Percentiles rank a stretch among this genome's conserved stretches.
Conservation (phyloP, 768 basidiomycete species). For the Agaricus blazei region DNA sequence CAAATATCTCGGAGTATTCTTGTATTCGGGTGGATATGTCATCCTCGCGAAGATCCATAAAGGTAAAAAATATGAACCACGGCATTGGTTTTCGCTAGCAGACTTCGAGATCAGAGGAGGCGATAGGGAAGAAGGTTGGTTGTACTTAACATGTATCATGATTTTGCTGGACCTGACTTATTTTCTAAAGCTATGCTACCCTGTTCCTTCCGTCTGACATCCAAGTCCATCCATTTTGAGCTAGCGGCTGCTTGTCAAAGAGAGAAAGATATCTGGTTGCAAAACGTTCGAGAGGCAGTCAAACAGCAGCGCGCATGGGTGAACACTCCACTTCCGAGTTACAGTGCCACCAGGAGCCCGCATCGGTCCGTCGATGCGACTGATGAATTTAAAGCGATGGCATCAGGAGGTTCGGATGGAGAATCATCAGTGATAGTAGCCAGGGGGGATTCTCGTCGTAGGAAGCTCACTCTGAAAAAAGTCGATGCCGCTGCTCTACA, state of each 20-base stretch:
- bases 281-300: constrained; percentile 53
- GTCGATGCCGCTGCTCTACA: constrained; percentile 18
- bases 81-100: constrained; percentile 81
- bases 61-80: constrained; percentile 76
- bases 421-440: constrained; percentile 32
- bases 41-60: constrained; percentile 84
- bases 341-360: constrained; percentile 42
- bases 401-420: constrained; percentile 18
- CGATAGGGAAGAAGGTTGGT: constrained; percentile 71
- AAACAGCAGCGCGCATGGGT: constrained; percentile 42
- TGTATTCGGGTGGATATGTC: constrained; percentile 83
- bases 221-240: constrained; percentile 73
- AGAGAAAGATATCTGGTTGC: constrained; percentile 88
- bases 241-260: constrained; percentile 77
- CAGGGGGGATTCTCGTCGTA: constrained; percentile 24
- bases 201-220: constrained; percentile 72
- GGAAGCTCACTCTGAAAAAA: constrained; percentile 21
- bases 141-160: background rate
- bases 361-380: constrained; percentile 31
- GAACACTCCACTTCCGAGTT: constrained; percentile 61
- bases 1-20: constrained; percentile 87
- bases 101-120: constrained; percentile 69
- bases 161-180: background rate
- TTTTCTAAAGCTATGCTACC: constrained; percentile 62
- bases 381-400: constrained; percentile 32